Conservation (phyloP, 768 basidiomycete species). For the Suillus decipiens region DNA sequence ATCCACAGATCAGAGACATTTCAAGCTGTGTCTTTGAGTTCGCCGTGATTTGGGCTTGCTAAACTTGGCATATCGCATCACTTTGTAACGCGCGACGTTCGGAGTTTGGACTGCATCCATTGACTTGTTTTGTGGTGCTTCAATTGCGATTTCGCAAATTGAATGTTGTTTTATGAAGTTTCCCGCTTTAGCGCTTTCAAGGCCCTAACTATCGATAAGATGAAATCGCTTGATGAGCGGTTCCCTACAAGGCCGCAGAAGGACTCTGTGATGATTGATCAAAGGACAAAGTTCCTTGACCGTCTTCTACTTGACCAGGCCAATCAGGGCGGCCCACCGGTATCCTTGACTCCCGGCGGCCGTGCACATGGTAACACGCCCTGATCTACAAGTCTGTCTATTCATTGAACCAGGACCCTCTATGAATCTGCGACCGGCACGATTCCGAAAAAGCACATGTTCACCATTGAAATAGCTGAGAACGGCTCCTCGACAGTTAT, state of each 20-base stretch:
- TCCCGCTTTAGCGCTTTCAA: not conserved
- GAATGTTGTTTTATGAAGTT: no score
- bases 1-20: not conserved
- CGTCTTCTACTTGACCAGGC: not conserved
- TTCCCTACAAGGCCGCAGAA: not conserved
- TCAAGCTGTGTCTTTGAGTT: not conserved
- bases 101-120: not conserved
- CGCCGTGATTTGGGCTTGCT: not conserved
- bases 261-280: no score
- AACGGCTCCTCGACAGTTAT: no score
- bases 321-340: not conserved
- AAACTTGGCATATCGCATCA: not conserved
- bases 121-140: not conserved
- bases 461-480: no score
- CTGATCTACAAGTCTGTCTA: no score
- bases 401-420: no score
- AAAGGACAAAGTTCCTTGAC: no score
- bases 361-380: no score
- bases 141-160: no score
- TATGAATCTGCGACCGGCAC: no score
- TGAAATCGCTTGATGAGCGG: not conserved
- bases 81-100: not conserved
- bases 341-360: not conserved
- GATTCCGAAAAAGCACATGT: no score
- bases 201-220: no score